Evolutionary conservation across 257 asterid genomes (phyloP), one percentile per base, ranked within the genome.

Genomic region (Nemophila menziesii): DNA sequence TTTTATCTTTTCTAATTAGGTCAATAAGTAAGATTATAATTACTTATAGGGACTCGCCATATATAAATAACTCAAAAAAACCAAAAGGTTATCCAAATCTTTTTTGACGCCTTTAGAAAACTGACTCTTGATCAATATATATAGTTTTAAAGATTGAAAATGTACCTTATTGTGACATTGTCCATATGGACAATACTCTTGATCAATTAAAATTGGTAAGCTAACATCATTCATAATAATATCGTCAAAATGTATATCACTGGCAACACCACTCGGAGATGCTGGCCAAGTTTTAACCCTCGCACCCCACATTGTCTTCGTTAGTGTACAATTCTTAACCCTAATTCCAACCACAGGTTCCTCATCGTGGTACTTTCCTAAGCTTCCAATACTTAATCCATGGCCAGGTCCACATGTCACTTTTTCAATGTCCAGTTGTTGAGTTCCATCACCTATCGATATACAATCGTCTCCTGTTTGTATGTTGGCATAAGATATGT

Each of bases 251-350:
- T 20, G 22, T 4, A 54, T 11, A 12, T 44, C 39, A 16, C 22
- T 5, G 3, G 43, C 46, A 17, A 20, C 18, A 15, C 60, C 39
- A 14, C 21, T 19, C 5, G 29, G 37, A 7, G 60, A 54, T 6
- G 51, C 44, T 18, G 51, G 51, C 60, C 60, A 54, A 2, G 60
- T 54, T 37, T 54, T 54, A n/a, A 54, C 34, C 60, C 60, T 54
- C 5, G 37, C 20, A n/a, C 60, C 60, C 15, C 19, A 20, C 15
- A 27, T 42, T 5, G 60, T 54, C 24, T 16, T 22, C 4, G 7
- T 19, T 6, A 54, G 27, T 1, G 45, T 44, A 11, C 60, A 54
- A 20, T 17, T 37, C 24, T 13, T 44, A 3, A 54, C 39, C 9
- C 14, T 16, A 9, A 54, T 22, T 0, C 39, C 43, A 3, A 17